Evolutionary conservation across 345 rosid species (phyloP), one percentile per base, ranked within the genome.

Genomic region (Raphanus raphanistrum): DNA sequence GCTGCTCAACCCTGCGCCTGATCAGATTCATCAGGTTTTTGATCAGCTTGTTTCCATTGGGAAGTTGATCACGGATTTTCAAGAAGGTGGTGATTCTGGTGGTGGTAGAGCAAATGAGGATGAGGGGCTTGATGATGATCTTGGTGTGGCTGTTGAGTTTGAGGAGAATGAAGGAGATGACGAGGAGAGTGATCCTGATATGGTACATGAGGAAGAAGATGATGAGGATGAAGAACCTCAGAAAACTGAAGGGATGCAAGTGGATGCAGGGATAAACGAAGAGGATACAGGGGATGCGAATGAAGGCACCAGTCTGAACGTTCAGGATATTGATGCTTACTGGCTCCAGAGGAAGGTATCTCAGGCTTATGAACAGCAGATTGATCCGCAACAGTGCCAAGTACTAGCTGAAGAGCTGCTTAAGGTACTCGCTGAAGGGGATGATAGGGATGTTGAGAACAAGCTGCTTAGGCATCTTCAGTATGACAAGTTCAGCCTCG

Each of bases 271-370:
- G 63, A 81, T 85, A 16, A 87, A 87, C 70, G 97, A 84, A 59
- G 86, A 88, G 68, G 96, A 88, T 27, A 62, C 71, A 63, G 79
- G 59, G 65, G 86, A 84, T 62, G 89, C 83, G 74, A 45, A 45
- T 13, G 54, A 45, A 16, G 93, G 90, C 2, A 69, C 79, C 77
- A 76, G 78, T 80, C 84, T 92, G 57, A 90, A 87, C 81, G 97
- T 85, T 60, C 97, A 87, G 85, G 98, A 91, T 29, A 86, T 94
- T 76, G 97, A 92, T 86, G 95, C 98, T 6, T 90, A 94, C 81
- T 94, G 98, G 96, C 96, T 94, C 31, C 96, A 94, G 81, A 87
- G 98, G 80, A 89, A 87, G 86, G 85, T 92, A 64, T 89, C 89
- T 32, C 94, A 87, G 72, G 90, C 87, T 71, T 89, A 76, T 79